A percentile compares a stretch with the other conserved stretches of the same genome.
Evolutionary conservation across 2,329 filamentous ascomycete genomes (phyloP).

Genomic region (Leptographium flavum): DNA sequence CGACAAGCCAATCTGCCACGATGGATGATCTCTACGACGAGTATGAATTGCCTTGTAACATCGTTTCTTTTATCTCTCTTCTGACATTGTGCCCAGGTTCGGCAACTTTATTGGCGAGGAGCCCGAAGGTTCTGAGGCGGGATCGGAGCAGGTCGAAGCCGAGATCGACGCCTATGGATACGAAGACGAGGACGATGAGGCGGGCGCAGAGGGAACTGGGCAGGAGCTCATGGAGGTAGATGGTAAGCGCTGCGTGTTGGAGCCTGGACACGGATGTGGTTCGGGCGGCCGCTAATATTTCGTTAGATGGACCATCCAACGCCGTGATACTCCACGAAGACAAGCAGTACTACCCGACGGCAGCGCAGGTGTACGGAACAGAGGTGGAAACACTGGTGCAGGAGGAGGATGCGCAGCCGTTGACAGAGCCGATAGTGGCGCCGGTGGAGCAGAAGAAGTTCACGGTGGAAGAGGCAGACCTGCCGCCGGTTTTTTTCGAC

Average conservation of each 20-base stretch:
- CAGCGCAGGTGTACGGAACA: constrained; percentile 83
- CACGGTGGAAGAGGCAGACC: constrained; percentile 77
- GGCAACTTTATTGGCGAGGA: constrained; percentile 97
- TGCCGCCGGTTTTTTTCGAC: constrained; percentile 78
- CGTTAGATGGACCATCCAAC: constrained; percentile 72
- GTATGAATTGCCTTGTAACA: constrained; percentile 29
- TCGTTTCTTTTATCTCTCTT: background rate
- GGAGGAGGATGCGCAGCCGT: constrained; percentile 89
- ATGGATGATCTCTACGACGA: constrained; percentile 97
- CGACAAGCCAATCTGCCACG: constrained; percentile 3
- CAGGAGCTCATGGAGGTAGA: constrained; percentile 93
- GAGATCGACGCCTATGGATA: constrained; percentile 70
- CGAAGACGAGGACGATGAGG: constrained; percentile 54
- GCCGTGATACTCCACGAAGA: constrained; percentile 97
- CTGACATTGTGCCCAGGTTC: constrained; percentile 45
- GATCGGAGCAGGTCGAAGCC: constrained; percentile 56
- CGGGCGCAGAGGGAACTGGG: constrained; percentile 48
- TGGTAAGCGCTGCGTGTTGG: constrained; percentile 30
- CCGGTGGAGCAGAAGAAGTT: constrained; percentile 94
- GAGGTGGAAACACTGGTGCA: constrained; percentile 94
- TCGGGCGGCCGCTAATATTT: constrained; percentile 1
- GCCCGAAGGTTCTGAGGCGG: constrained; percentile 68
- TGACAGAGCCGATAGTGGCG: constrained; percentile 85
- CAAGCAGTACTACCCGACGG: constrained; percentile 99
- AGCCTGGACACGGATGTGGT: background rate